These are phyloP conservation scores for Nannizzia gypsea DNA, from an alignment of 2,329 filamentous ascomycete species.

Conservation along the genomic window DNA sequence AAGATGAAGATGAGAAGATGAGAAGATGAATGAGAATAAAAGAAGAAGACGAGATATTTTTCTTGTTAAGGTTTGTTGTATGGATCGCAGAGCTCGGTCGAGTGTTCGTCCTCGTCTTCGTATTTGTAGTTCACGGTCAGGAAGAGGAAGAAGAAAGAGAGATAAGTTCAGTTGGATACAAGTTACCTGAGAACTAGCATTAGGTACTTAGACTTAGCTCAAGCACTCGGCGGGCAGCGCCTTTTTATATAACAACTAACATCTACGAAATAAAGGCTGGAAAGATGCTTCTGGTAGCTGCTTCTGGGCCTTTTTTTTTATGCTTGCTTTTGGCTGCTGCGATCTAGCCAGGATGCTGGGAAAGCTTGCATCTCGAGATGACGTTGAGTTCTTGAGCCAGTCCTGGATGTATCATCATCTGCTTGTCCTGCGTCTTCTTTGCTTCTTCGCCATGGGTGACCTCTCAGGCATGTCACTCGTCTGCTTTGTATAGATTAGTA, in stretches of 20 bases:
- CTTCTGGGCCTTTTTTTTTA: background rate
- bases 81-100: background rate
- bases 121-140: background rate
- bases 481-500: background rate
- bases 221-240: background rate
- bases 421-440: background rate
- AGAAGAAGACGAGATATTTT: background rate
- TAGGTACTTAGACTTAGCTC: too few relatives aligned
- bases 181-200: too few relatives aligned
- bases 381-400: background rate
- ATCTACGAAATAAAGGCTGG: too few relatives aligned
- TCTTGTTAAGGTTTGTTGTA: background rate
- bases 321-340: background rate
- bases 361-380: background rate
- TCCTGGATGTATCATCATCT: background rate
- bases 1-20: background rate
- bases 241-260: too few relatives aligned
- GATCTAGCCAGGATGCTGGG: constrained; percentile 1
- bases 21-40: background rate
- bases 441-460: too few relatives aligned
- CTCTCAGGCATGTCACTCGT: too few relatives aligned
- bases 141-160: background rate
- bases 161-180: background rate
- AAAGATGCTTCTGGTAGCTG: background rate
- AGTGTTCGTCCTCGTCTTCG: background rate